Percentiles rank a stretch among this genome's conserved stretches.
These are phyloP conservation scores for Immersiporthe knoxdaviesiana DNA, from an alignment of 2,329 filamentous ascomycete genomes.

Conservation along the genomic window DNA sequence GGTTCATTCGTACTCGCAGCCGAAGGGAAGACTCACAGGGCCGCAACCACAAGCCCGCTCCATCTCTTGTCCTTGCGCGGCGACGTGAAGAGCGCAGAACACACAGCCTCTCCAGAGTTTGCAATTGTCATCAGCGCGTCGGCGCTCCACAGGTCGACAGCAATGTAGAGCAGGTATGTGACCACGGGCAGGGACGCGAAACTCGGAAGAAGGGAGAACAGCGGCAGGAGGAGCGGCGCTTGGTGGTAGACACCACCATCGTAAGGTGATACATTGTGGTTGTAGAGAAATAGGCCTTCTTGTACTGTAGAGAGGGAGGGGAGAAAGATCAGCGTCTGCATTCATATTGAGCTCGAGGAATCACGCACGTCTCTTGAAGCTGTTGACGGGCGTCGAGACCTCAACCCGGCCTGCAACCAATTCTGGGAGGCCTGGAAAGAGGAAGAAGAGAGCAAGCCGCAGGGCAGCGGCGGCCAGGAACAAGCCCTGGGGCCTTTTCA, in stretches of 20 bases:
- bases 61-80: conserved; percentile 75
- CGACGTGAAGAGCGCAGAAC: conserved; percentile 78
- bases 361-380: conserved; percentile 89
- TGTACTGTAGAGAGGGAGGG: conserved; percentile 64
- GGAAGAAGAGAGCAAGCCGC: conserved; percentile 76
- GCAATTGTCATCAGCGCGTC: conserved; percentile 79
- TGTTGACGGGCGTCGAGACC: conserved; percentile 94
- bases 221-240: conserved; percentile 85
- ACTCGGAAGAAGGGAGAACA: conserved; percentile 87
- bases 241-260: conserved; percentile 85
- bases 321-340: conserved; percentile 13
- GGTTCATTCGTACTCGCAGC: not conserved
- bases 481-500: conserved; percentile 61
- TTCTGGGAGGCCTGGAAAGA: conserved; percentile 82
- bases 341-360: not conserved
- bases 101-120: conserved; percentile 75
- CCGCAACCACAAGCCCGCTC: conserved; percentile 75
- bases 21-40: conserved; percentile 62
- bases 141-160: conserved; percentile 81
- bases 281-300: conserved; percentile 95
- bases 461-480: conserved; percentile 77
- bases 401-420: conserved; percentile 90
- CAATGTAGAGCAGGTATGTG: conserved; percentile 78
- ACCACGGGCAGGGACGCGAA: conserved; percentile 68
- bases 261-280: conserved; percentile 94